phyloP scores from a whole-genome alignment of 768 basidiomycete genomes.

The Mycena olivaceomarginata region DNA sequence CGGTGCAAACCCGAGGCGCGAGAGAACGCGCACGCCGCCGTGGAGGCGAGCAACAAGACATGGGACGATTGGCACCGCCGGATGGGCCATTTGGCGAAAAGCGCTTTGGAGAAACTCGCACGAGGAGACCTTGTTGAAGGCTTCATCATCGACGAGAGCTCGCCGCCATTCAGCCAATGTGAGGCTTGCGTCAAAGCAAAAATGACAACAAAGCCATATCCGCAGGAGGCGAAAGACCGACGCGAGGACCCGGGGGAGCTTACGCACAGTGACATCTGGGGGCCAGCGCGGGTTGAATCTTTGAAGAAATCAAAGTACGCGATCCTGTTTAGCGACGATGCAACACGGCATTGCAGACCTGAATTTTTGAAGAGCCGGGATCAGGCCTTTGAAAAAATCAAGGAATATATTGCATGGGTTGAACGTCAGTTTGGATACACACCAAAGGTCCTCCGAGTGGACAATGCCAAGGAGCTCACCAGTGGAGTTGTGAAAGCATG shows the following conservation, averaged over 20 bases:
- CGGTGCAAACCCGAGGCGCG: no score
- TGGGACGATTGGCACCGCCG: constrained; percentile 32
- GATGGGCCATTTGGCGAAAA: constrained; percentile 16
- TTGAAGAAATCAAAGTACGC: not conserved
- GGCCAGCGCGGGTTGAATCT: constrained; percentile 30
- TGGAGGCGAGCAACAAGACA: constrained; percentile 19
- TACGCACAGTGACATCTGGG: constrained; percentile 32
- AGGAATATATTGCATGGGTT: constrained; percentile 17
- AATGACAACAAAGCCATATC: constrained; percentile 25
- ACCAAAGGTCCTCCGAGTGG: constrained; percentile 32
- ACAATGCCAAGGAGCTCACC: constrained; percentile 45
- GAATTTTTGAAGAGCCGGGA: no score
- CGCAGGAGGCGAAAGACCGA: constrained; percentile 23
- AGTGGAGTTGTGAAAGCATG: no score
- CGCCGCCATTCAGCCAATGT: constrained; percentile 25
- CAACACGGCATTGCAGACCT: no score
- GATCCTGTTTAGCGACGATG: no score
- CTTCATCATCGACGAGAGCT: not conserved
- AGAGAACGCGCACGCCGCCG: no score
- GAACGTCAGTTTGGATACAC: constrained; percentile 26
- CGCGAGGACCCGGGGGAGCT: constrained; percentile 25
- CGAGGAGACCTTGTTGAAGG: constrained; percentile 12
- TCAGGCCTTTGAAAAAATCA: constrained; percentile 23
- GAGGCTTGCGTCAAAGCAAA: constrained; percentile 34
- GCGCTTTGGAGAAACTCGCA: not conserved